A percentile compares a stretch with the other conserved stretches of the same genome.
Evolutionary conservation across 495 filamentous ascomycete genomes (phyloP).

Genomic region (Aspergillus leporis): DNA sequence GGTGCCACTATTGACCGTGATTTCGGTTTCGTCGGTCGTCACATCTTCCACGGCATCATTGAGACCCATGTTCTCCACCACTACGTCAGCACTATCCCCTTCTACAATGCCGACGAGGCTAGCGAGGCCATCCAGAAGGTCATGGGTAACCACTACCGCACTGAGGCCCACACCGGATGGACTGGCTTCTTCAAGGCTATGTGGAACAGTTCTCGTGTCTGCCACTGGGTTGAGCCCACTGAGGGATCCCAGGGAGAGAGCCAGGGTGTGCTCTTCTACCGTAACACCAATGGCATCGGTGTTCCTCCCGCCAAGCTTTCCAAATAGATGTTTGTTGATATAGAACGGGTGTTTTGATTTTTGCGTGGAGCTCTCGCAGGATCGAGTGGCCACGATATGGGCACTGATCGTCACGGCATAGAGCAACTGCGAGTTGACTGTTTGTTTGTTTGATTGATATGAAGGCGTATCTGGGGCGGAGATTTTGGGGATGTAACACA

Average conservation of each 20-base stretch:
- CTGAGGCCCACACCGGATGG: constrained; percentile 51
- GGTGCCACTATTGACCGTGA: constrained; percentile 62
- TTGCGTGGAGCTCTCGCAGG: constrained; percentile 30
- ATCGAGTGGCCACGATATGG: constrained; percentile 27
- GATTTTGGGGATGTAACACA: constrained; percentile 1
- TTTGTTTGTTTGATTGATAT: neutral
- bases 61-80: constrained; percentile 64
- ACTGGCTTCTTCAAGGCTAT: constrained; percentile 56
- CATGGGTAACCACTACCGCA: constrained; percentile 58
- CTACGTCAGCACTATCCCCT: constrained; percentile 62
- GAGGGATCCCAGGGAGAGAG: constrained; percentile 60
- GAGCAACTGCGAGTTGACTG: constrained; percentile 3
- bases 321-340: constrained; percentile 29
- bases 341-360: constrained; percentile 20
- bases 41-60: constrained; percentile 62
- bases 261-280: constrained; percentile 56
- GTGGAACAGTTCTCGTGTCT: constrained; percentile 52
- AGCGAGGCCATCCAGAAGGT: constrained; percentile 59
- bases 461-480: constrained; percentile 6
- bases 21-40: constrained; percentile 59
- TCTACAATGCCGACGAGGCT: constrained; percentile 63
- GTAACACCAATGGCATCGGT: constrained; percentile 72
- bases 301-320: constrained; percentile 56
- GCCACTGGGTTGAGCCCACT: constrained; percentile 63
- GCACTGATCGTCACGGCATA: constrained; percentile 9